Evolutionary conservation across 1,139 yeast species (phyloP), one percentile per base, ranked within the genome.

Genomic region (Nakaseomyces nivariensis): DNA sequence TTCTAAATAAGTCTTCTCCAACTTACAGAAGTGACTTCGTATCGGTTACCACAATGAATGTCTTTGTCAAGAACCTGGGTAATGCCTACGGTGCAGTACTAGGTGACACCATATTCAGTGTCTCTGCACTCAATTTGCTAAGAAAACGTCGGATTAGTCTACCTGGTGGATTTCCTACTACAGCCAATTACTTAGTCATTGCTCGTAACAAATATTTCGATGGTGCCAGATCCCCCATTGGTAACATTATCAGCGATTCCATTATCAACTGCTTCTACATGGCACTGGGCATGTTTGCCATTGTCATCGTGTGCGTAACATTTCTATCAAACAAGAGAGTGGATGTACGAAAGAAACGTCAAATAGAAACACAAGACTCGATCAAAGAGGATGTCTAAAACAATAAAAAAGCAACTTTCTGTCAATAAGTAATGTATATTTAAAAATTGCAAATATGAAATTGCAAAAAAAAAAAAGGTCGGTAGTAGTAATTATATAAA

Each of bases 41-140:
- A 11, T 53, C 58, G 11, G 55, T 57, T 4, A 58, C 58, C 13
- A 54, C 61, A 6, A 45, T 54, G 51, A 52, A 36, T 53, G 43
- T 17, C 11, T 40, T 29, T 22, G 37, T 37, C 26, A 37, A 45
- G 34, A 45, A 37, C 29, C 24, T 32, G 25, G 42, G 43, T 4
- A 13, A 45, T n/a, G 44, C 59, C 3, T 38, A 52, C 32, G 59
- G 59, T 33, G 57, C 58, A 51, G 50, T 56, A 3, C 37, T 56
- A 11, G 49, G 57, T 37, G 54, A 54, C 42, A 51, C 55, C 1
- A 55, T 55, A 10, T 56, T 56, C 38, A 31, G 38, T 32, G 44
- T 37, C 22, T 37, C 44, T 6, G 44, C 37, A 7, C 4, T 38
- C n/a, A 46, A 32, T 25, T 22, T 34, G 24, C 5, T 46, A 17